Percentiles rank a stretch among this genome's conserved stretches.
Evolutionary conservation across 2,329 filamentous ascomycete genomes (phyloP).

Genomic region (Ascochyta viciae-villosae): DNA sequence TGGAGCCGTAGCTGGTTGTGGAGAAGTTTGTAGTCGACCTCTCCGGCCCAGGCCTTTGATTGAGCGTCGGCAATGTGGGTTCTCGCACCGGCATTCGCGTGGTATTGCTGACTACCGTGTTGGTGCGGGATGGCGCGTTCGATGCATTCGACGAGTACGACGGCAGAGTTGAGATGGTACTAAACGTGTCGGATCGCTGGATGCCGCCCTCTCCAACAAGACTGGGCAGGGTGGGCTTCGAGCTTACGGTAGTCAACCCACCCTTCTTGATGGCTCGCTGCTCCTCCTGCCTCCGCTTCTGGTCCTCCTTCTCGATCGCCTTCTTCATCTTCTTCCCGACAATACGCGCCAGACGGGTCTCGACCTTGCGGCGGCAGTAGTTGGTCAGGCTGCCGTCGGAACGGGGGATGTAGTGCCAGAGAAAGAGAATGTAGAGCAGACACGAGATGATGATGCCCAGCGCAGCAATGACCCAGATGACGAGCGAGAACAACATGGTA

Average conservation of each 20-base stretch:
- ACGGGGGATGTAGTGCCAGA: constrained; percentile 89
- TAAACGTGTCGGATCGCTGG: constrained; percentile 44
- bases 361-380: constrained; percentile 93
- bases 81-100: constrained; percentile 28
- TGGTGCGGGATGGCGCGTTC: constrained; percentile 52
- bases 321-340: constrained; percentile 88
- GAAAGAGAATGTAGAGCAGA: constrained; percentile 83
- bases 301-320: constrained; percentile 79
- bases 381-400: constrained; percentile 79
- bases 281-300: constrained; percentile 53
- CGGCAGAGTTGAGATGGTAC: constrained; percentile 50
- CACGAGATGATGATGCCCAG: constrained; percentile 75
- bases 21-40: constrained; percentile 60
- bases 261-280: constrained; percentile 55
- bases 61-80: constrained; percentile 53
- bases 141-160: constrained; percentile 61
- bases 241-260: constrained; percentile 42
- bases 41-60: constrained; percentile 45
- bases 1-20: constrained; percentile 66
- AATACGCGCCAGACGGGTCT: constrained; percentile 81
- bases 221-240: constrained; percentile 52
- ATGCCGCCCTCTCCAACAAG: constrained; percentile 41
- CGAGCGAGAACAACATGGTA: constrained; percentile 89
- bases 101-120: constrained; percentile 55
- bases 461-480: constrained; percentile 86